Evolutionary conservation across 192 early-diverging fungal species (phyloP).

Genomic region (Kappamyces sp.): DNA sequence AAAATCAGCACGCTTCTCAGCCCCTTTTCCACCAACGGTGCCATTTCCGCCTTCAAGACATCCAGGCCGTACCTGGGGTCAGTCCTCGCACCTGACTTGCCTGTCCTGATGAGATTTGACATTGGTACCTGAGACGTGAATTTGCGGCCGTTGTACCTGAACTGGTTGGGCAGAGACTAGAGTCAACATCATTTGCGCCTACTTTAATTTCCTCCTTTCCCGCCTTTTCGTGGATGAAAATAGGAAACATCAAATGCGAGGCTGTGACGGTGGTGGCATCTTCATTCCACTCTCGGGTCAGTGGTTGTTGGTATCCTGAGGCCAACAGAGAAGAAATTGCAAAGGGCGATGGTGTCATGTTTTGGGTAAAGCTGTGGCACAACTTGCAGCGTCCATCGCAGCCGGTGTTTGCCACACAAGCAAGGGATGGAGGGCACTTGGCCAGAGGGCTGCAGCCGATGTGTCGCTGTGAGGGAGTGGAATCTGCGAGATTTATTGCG

Average conservation of each 20-base stretch:
- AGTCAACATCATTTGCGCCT: too few species aligned
- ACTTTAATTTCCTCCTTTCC: constrained; percentile 60
- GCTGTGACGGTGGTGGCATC: constrained; percentile 44
- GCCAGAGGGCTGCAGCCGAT: too few species aligned
- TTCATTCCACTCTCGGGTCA: constrained; percentile 75
- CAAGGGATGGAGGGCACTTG: too few species aligned
- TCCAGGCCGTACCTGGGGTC: constrained; percentile 59
- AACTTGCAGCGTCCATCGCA: too few species aligned
- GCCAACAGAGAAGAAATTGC: constrained; percentile 62
- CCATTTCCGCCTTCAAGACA: constrained; percentile 66
- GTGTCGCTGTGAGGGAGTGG: too few species aligned
- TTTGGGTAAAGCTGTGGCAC: too few species aligned
- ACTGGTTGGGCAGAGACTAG: constrained; percentile 76
- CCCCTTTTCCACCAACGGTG: constrained; percentile 82
- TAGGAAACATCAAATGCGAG: constrained; percentile 80
- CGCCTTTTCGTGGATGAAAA: constrained; percentile 83
- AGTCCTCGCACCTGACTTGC: background rate
- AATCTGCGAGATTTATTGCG: too few species aligned
- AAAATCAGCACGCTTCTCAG: constrained; percentile 84
- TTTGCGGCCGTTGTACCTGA: constrained; percentile 42
- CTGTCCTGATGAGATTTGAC: background rate
- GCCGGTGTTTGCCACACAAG: too few species aligned
- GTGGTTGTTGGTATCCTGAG: constrained; percentile 78
- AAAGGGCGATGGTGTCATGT: background rate
- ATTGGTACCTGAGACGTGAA: background rate